Percentiles rank a stretch among this genome's conserved stretches.
phyloP scores from a whole-genome alignment of 495 filamentous ascomycete genomes.

The Aspergillus taichungensis region DNA sequence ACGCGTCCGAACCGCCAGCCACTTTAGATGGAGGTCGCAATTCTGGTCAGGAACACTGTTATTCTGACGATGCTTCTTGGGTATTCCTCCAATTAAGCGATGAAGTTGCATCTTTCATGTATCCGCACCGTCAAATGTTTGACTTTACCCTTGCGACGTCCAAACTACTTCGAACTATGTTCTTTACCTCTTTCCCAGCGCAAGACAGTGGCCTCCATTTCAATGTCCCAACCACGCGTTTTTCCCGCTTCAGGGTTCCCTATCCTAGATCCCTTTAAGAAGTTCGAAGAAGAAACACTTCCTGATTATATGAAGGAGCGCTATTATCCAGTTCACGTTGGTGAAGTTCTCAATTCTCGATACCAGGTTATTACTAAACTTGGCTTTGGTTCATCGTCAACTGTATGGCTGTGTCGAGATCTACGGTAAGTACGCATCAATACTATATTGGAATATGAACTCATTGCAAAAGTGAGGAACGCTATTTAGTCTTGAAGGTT shows the following conservation, averaged over 20 bases:
- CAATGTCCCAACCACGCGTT: constrained; percentile 6
- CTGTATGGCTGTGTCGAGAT: constrained; percentile 43
- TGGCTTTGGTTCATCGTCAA: constrained; percentile 39
- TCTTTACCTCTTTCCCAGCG: constrained; percentile 1
- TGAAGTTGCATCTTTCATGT: too few relatives aligned
- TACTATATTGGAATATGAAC: constrained; percentile 4
- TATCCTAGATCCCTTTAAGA: constrained; percentile 2
- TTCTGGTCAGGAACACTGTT: too few relatives aligned
- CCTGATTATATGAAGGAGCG: constrained; percentile 28
- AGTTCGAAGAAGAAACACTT: constrained; percentile 35
- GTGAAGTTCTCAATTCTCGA: constrained; percentile 31
- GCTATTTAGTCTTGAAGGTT: constrained; percentile 30
- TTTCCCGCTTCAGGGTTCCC: constrained; percentile 11
- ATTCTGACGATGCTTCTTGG: too few relatives aligned
- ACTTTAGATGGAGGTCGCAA: too few relatives aligned
- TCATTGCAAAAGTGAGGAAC: constrained; percentile 12
- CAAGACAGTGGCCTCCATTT: background rate
- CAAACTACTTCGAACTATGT: background rate
- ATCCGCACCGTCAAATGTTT: too few relatives aligned
- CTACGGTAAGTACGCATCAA: constrained; percentile 22
- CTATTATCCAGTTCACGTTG: constrained; percentile 37
- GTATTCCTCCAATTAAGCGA: too few relatives aligned
- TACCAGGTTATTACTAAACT: constrained; percentile 39
- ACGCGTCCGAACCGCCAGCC: too few relatives aligned
- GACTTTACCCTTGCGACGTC: too few relatives aligned